A percentile compares a stretch with the other conserved stretches of the same genome.
Evolutionary conservation across 805 yeast species (phyloP).

Genomic region (Nakazawaea anatomiae): DNA sequence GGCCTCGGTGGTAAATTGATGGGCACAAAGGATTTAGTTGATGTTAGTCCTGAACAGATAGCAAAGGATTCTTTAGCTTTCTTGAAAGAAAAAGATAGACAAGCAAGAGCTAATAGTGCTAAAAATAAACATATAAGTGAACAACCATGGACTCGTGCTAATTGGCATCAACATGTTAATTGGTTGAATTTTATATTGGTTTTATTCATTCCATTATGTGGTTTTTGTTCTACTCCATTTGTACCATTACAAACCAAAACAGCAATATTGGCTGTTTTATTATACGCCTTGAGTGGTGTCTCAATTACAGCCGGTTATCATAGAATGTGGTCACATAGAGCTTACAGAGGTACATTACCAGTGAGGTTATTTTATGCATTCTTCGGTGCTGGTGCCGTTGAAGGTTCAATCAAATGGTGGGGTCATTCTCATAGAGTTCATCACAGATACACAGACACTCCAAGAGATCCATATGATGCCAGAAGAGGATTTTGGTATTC

Average conservation of each 20-base stretch:
- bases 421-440: conserved; percentile 80
- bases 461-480: conserved; percentile 83
- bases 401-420: conserved; percentile 90
- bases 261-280: conserved; percentile 36
- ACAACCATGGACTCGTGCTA: conserved; percentile 66
- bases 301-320: conserved; percentile 86
- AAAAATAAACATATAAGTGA: conserved; percentile 60
- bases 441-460: conserved; percentile 81
- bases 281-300: conserved; percentile 58
- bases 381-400: conserved; percentile 79
- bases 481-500: conserved; percentile 79
- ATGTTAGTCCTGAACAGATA: conserved; percentile 59
- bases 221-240: conserved; percentile 36
- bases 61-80: conserved; percentile 46
- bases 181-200: conserved; percentile 73
- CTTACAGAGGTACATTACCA: conserved; percentile 59
- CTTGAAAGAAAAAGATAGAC: conserved; percentile 38
- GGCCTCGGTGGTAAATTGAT: conserved; percentile 69
- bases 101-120: conserved; percentile 33
- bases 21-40: conserved; percentile 74
- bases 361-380: conserved; percentile 61
- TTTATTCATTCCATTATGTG: conserved; percentile 51
- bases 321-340: conserved; percentile 71
- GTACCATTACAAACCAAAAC: conserved; percentile 48
- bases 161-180: conserved; percentile 72